These are phyloP conservation scores for Beauveria medogensis DNA, from an alignment of 2,329 filamentous ascomycete genomes.

Conservation along the genomic window DNA sequence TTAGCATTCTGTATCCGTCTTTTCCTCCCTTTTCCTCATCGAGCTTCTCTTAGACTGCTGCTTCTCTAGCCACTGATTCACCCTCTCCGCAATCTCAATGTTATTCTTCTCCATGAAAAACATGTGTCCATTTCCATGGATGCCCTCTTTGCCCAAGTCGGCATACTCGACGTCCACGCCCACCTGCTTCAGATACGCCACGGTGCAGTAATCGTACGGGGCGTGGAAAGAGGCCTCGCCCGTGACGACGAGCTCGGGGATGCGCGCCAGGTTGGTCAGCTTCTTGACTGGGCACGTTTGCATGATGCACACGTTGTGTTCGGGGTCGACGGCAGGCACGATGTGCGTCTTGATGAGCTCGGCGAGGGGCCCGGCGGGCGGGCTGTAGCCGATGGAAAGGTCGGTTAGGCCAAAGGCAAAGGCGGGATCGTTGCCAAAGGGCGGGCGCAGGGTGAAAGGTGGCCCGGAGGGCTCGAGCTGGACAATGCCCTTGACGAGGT, in stretches of 20 bases:
- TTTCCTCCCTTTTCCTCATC: neutral
- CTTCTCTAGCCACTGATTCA: slow-evolving; percentile 14
- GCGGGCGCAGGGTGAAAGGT: slow-evolving; percentile 18
- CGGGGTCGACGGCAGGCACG: slow-evolving; percentile 19
- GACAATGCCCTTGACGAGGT: slow-evolving; percentile 21
- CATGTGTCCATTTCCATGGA: slow-evolving; percentile 44
- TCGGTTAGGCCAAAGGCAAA: slow-evolving; percentile 22
- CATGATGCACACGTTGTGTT: slow-evolving; percentile 22
- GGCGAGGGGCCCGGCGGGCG: slow-evolving; percentile 14
- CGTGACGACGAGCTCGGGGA: slow-evolving; percentile 39
- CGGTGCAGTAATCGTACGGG: slow-evolving; percentile 45
- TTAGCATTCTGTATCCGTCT: neutral
- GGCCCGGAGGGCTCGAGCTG: slow-evolving; percentile 23
- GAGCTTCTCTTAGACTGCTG: neutral
- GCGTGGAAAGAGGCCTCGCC: slow-evolving; percentile 42
- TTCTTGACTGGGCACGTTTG: slow-evolving; percentile 24
- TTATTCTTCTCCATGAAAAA: slow-evolving; percentile 39
- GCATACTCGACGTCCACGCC: slow-evolving; percentile 36
- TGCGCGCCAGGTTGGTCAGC: slow-evolving; percentile 35
- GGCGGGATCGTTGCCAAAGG: slow-evolving; percentile 14
- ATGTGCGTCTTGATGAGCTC: slow-evolving; percentile 15
- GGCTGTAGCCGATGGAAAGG: slow-evolving; percentile 21
- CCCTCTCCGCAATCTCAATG: slow-evolving; percentile 16
- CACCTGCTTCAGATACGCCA: slow-evolving; percentile 40
- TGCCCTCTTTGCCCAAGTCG: slow-evolving; percentile 34